A percentile compares a stretch with the other conserved stretches of the same genome.
phyloP scores from a whole-genome alignment of 2,329 filamentous ascomycete genomes.

The Penicillium expansum region DNA sequence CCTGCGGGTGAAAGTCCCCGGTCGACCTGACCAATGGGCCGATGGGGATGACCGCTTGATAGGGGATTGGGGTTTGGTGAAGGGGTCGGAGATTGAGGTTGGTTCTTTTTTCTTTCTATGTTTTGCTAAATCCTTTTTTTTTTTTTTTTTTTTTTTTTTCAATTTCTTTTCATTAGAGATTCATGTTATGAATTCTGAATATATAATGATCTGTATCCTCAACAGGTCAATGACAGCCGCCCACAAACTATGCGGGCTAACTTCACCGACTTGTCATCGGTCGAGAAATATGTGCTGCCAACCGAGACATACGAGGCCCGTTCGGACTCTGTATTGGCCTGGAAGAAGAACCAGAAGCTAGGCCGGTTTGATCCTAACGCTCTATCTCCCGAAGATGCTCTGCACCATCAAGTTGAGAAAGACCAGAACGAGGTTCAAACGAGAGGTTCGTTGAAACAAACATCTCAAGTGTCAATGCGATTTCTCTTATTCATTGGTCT shows the following conservation, averaged over 20 bases:
- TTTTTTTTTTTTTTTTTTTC: too few relatives aligned
- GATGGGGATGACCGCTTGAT: constrained; percentile 68
- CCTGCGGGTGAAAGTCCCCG: constrained; percentile 67
- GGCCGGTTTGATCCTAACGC: constrained; percentile 91
- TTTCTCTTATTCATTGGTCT: not conserved
- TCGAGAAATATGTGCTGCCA: constrained; percentile 91
- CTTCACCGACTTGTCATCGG: constrained; percentile 74
- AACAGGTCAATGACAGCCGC: constrained; percentile 74
- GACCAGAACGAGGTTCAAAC: constrained; percentile 60
- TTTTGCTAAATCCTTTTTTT: not conserved
- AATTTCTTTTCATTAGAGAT: too few relatives aligned
- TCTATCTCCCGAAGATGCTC: constrained; percentile 68
- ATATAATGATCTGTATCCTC: not conserved
- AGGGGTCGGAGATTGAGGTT: constrained; percentile 47
- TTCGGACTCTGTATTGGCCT: constrained; percentile 83
- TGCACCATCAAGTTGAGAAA: constrained; percentile 64
- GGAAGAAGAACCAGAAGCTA: constrained; percentile 94
- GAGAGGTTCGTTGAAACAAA: constrained; percentile 53
- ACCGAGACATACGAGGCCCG: constrained; percentile 80
- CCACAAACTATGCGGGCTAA: constrained; percentile 73
- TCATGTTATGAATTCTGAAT: not conserved
- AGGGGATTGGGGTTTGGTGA: constrained; percentile 50
- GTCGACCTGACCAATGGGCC: constrained; percentile 59
- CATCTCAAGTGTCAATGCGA: not conserved
- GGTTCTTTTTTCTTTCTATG: constrained; percentile 7